A percentile compares a stretch with the other conserved stretches of the same genome.
These are phyloP conservation scores for Thraustotheca clavata DNA, from an alignment of 352 stramenopile genomes.

Conservation along the genomic window DNA sequence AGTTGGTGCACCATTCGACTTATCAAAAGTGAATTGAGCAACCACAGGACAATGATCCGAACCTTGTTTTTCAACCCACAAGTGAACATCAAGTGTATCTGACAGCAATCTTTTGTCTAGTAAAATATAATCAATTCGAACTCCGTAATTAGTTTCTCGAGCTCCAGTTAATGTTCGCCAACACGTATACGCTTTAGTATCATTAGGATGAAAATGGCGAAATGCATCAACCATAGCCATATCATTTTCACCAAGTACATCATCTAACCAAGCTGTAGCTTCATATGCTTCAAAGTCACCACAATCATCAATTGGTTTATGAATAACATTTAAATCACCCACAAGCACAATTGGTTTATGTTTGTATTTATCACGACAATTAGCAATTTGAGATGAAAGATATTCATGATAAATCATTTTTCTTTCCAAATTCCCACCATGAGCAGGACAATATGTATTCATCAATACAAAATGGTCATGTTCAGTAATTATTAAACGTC, in stretches of 20 bases:
- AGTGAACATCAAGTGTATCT: slow-evolving; percentile 30
- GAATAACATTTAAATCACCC: slow-evolving; percentile 79
- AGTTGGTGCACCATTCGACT: slow-evolving; percentile 20
- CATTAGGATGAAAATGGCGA: slow-evolving; percentile 58
- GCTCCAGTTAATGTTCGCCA: slow-evolving; percentile 82
- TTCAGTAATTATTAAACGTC: slow-evolving; percentile 80
- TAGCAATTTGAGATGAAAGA: slow-evolving; percentile 48
- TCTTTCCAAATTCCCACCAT: slow-evolving; percentile 50
- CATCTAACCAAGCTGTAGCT: slow-evolving; percentile 7
- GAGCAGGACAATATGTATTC: slow-evolving; percentile 84
- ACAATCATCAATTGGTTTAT: slow-evolving; percentile 74
- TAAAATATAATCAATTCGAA: slow-evolving; percentile 88
- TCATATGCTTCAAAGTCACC: background rate
- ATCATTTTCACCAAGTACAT: background rate
- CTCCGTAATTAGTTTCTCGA: slow-evolving; percentile 86
- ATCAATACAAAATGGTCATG: slow-evolving; percentile 82
- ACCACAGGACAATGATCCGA: slow-evolving; percentile 78
- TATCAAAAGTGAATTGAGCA: slow-evolving; percentile 33
- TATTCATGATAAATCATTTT: slow-evolving; percentile 78
- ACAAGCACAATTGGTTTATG: slow-evolving; percentile 57
- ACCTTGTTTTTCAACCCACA: slow-evolving; percentile 46
- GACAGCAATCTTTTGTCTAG: slow-evolving; percentile 36
- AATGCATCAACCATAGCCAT: slow-evolving; percentile 69
- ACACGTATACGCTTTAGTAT: slow-evolving; percentile 80
- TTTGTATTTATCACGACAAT: slow-evolving; percentile 27